These are phyloP conservation scores for Musa acuminata DNA, from an alignment of 176 grass and related monocot genomes.

Conservation along the genomic window DNA sequence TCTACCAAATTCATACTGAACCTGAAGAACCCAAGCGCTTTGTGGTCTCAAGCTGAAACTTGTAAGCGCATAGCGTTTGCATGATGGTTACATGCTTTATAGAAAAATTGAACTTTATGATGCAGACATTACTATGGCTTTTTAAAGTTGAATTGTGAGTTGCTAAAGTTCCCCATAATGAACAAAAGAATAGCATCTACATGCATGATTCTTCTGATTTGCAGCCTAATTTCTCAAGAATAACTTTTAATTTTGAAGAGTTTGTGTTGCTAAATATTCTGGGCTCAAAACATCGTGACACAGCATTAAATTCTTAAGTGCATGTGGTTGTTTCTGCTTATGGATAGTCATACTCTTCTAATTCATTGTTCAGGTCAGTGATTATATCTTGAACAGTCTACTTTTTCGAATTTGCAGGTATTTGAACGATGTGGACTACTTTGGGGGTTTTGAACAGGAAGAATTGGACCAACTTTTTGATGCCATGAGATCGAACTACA, in stretches of 20 bases:
- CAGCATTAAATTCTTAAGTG: too few species aligned
- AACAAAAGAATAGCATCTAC: too few species aligned
- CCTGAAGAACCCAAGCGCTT: not conserved
- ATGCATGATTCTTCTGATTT: not conserved
- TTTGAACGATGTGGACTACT: conserved; percentile 82
- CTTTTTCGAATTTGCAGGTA: conserved; percentile 49
- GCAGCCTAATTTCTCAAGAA: not conserved
- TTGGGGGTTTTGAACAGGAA: conserved; percentile 88
- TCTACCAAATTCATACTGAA: not conserved
- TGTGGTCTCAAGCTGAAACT: not conserved
- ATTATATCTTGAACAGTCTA: not conserved
- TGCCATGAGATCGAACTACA: conserved; percentile 81
- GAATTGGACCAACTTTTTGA: conserved; percentile 88
- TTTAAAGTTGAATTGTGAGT: not conserved
- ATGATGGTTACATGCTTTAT: not conserved
- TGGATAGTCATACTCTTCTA: too few species aligned
- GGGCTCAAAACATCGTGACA: not conserved
- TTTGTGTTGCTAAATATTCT: not conserved
- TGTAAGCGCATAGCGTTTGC: not conserved
- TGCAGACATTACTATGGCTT: not conserved
- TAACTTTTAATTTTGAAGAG: not conserved
- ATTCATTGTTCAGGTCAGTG: too few species aligned
- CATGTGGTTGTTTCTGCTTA: too few species aligned
- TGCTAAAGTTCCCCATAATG: not conserved
- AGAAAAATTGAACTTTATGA: not conserved